Evolutionary conservation across 2,329 filamentous ascomycete genomes (phyloP).

Genomic region (Raffaelea deltoideospora): DNA sequence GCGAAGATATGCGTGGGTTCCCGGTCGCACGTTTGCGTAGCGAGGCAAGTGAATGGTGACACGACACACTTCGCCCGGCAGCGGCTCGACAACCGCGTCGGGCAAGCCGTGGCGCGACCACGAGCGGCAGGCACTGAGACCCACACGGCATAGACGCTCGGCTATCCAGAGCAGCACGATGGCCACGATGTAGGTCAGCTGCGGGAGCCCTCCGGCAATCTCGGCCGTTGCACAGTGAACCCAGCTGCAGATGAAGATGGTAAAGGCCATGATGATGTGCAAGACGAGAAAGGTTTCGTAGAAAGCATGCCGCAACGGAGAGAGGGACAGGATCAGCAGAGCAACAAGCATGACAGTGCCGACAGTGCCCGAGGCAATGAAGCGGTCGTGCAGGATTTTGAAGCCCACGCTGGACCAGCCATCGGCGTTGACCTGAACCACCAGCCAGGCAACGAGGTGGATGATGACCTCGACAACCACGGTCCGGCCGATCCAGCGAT

Average conservation of each 20-base stretch:
- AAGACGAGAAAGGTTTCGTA: constrained; percentile 91
- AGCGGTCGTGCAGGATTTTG: constrained; percentile 41
- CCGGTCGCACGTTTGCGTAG: constrained; percentile 49
- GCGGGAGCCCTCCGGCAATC: constrained; percentile 50
- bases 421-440: constrained; percentile 51
- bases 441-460: constrained; percentile 59
- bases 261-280: constrained; percentile 61
- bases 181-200: constrained; percentile 59
- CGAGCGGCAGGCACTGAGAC: constrained; percentile 51
- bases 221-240: constrained; percentile 58
- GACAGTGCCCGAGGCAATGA: constrained; percentile 41
- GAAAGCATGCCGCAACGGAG: constrained; percentile 78
- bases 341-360: constrained; percentile 46
- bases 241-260: constrained; percentile 58
- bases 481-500: constrained; percentile 69
- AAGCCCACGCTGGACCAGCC: constrained; percentile 44
- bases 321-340: constrained; percentile 56
- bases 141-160: constrained; percentile 46
- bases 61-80: constrained; percentile 54
- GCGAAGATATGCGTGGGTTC: constrained; percentile 61
- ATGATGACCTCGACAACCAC: constrained; percentile 53
- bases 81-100: constrained; percentile 48
- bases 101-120: constrained; percentile 44
- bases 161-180: constrained; percentile 62
- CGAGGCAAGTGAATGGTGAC: constrained; percentile 57